Evolutionary conservation across 2,329 filamentous ascomycete species (phyloP), one percentile per base, ranked within the genome.

Genomic region (Neofusicoccum laricinum): DNA sequence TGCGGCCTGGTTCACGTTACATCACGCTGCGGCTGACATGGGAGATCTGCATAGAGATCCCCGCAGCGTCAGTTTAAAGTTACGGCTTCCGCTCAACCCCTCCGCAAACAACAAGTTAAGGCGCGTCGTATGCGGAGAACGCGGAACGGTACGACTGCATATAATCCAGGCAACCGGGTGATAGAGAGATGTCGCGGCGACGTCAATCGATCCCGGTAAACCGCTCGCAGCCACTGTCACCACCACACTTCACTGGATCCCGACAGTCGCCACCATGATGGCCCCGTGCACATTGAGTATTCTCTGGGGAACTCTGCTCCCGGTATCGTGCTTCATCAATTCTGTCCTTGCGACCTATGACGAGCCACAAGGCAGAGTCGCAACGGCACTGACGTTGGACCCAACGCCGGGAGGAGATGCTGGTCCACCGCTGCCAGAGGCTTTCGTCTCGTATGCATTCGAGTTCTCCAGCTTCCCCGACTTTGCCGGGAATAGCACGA

Each of bases 391-490:
- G 8, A 48, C 45, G 4, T 25, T 48, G 17, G 19, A 48, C 45
- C 45, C 45, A 11, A 25, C 45, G 10, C 45, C 48, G 8, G 48
- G 48, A 10, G 11, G 34, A 3, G 32, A 64, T n/a, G 61, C 64
- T 32, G 72, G 71, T 49, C 75, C 71, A 21, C 64, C 73, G 10
- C 71, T 76, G 12, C 69, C 75, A 36, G 75, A 80, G 50, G 76
- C 78, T 12, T 86, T 85, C 66, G 77, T 86, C 12, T 82, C 81
- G 19, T 84, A 78, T 71, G 84, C 80, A 1, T 83, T 84, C 67
- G 82, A 85, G 69, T 80, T 84, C 66, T 78, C 78, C 2, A 83
- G 77, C 17, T 85, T 85, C 57, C 81, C 80, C 4, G 84, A 86
- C 65, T 85, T 80, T 73, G 78, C 82, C 5, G 82, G 85, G 12